These are phyloP conservation scores for Nyssa sinensis DNA, from an alignment of 148 eudicot genomes.

Conservation along the genomic window DNA sequence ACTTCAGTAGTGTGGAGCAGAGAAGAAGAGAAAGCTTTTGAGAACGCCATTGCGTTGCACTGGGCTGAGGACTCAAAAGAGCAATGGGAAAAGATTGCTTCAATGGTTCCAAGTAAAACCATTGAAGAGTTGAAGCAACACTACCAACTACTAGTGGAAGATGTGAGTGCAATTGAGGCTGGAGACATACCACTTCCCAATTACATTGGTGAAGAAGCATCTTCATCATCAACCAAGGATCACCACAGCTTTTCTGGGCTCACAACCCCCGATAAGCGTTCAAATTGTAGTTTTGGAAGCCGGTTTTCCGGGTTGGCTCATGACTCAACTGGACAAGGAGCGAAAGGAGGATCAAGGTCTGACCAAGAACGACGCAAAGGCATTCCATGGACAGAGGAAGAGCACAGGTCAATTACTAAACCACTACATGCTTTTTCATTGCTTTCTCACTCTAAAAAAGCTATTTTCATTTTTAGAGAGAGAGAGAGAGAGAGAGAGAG, in stretches of 20 bases:
- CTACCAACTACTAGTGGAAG: slow-evolving; percentile 54
- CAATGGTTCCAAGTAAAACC: slow-evolving; percentile 56
- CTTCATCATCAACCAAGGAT: slow-evolving; percentile 35
- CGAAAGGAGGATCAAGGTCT: slow-evolving; percentile 47
- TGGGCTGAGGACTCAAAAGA: slow-evolving; percentile 33
- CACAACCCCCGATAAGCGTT: slow-evolving; percentile 11
- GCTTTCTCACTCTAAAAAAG: not conserved
- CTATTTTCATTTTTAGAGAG: no score
- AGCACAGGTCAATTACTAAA: slow-evolving; percentile 52
- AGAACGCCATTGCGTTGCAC: slow-evolving; percentile 69
- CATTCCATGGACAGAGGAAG: slow-evolving; percentile 94
- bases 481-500: no score
- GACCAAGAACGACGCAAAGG: slow-evolving; percentile 84
- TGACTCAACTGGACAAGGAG: slow-evolving; percentile 36
- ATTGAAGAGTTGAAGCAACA: slow-evolving; percentile 62
- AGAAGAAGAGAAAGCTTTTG: slow-evolving; percentile 80
- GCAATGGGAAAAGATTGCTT: slow-evolving; percentile 58
- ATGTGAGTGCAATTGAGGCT: slow-evolving; percentile 67
- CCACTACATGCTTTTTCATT: not conserved
- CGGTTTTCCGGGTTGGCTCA: slow-evolving; percentile 43
- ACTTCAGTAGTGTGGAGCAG: slow-evolving; percentile 51
- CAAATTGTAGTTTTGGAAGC: slow-evolving; percentile 28
- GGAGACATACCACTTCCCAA: slow-evolving; percentile 62
- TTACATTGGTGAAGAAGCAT: slow-evolving; percentile 48
- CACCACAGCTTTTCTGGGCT: slow-evolving; percentile 3